Base-by-base conservation (phyloP, 2,329 filamentous ascomycete genomes). In the Talaromyces sp. region DNA sequence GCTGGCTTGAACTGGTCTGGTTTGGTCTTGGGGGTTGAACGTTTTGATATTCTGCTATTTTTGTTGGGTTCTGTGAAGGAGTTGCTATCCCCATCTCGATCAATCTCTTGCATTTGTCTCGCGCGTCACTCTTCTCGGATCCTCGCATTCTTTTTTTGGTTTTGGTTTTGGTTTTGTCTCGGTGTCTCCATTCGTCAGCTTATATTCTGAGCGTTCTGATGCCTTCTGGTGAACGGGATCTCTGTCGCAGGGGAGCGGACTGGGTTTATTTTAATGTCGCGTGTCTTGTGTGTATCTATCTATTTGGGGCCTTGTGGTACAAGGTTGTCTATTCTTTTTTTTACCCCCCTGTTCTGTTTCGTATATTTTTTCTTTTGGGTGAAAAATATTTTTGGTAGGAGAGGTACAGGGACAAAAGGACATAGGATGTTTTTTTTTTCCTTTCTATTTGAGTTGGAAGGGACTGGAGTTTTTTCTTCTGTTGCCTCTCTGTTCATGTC, bases 1-100 rank as follows among this genome's bases (percentile, higher is more conserved):
- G 65, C 64, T 67, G 66, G 65, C 62, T 61, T 68, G 61, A 57
- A 56, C 42, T 66, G 65, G 67, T 68, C 68, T 66, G 70, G 60
- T 52, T 18, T 23, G 44, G 44, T 47, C 55, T 52, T 44, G 36
- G 53, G 51, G 52, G 52, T 31, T 36, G 53, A 50, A 27, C 42
- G 9, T 51, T 60, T 36, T 52, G 33, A 42, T 44, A 10, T 56
- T 55, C 36, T 50, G 68, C 71, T 67, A 67, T 66, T 68, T 66
- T 62, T 65, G 59, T 60, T 63, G 65, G 63, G 65, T 64, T 64
- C 54, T 59, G 63, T 66, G 64, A 62, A 63, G 66, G 63, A 65
- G 65, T 63, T 57, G 16, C 47, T 58, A 52, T 58, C 50, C 50
- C 50, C 50, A 53, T 53, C 50, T 53, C 36, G 14, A 42, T 30